These are phyloP conservation scores for Penicillium coprophilum DNA, from an alignment of 495 filamentous ascomycete genomes.

Conservation along the genomic window DNA sequence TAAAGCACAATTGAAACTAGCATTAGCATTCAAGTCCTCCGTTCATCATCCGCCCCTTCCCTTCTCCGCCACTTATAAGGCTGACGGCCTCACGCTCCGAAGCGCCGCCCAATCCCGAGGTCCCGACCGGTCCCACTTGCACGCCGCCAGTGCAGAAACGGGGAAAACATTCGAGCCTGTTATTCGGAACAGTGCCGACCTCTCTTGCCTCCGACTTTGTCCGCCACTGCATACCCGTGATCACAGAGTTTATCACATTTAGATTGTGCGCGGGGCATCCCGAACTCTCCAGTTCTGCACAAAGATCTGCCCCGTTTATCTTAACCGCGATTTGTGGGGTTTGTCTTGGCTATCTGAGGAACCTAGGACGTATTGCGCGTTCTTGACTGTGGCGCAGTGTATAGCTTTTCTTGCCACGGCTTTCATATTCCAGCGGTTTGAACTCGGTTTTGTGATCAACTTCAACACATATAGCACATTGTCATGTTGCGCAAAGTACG, in stretches of 20 bases:
- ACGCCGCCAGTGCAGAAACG: conserved; percentile 21
- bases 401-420: background rate
- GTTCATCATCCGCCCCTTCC: background rate
- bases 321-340: conserved; percentile 6
- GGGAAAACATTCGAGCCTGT: conserved; percentile 11
- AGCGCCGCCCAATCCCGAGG: conserved; percentile 25
- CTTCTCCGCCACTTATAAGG: conserved; percentile 16
- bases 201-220: conserved; percentile 3
- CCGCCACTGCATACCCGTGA: conserved; percentile 1
- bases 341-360: conserved; percentile 3
- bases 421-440: background rate
- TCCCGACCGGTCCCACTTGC: conserved; percentile 21
- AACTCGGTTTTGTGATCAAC: background rate
- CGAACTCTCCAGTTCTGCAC: conserved; percentile 1
- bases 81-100: conserved; percentile 26
- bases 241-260: background rate
- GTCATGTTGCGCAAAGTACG: conserved; percentile 44
- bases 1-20: conserved; percentile 3
- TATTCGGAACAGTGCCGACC: conserved; percentile 14
- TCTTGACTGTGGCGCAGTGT: conserved; percentile 6
- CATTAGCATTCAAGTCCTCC: background rate
- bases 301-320: conserved; percentile 3
- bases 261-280: background rate
- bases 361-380: conserved; percentile 1
- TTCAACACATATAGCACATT: background rate